phyloP scores from a whole-genome alignment of 345 rosid species.

The Limnanthes douglasii region DNA sequence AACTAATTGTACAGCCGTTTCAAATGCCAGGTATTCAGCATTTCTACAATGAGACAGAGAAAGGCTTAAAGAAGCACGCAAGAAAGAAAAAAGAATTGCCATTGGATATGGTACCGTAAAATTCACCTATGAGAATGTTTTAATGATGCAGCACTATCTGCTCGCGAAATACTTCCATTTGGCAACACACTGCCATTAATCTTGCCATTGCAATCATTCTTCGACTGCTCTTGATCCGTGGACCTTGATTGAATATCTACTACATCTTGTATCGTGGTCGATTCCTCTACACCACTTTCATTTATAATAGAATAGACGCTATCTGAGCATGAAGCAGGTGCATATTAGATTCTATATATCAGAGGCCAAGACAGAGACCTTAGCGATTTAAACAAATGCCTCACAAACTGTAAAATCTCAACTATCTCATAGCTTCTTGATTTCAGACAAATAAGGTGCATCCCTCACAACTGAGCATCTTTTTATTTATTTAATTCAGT shows the following conservation, averaged over 20 bases:
- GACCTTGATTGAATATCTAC: constrained; percentile 10
- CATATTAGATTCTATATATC: constrained; percentile 11
- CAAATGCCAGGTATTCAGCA: no score
- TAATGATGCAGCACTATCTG: constrained; percentile 17
- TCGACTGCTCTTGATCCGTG: constrained; percentile 11
- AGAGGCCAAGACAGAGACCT: no score
- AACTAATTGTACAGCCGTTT: background rate
- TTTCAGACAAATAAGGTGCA: no score
- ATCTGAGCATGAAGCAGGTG: constrained; percentile 28
- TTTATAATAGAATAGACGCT: constrained; percentile 9
- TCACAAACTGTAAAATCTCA: no score
- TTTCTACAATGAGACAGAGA: no score
- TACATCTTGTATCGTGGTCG: constrained; percentile 9
- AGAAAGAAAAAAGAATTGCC: no score
- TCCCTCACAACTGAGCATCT: no score
- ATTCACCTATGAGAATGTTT: constrained; percentile 31
- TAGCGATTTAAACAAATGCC: no score
- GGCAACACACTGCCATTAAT: constrained; percentile 12
- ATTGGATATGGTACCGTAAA: constrained; percentile 3
- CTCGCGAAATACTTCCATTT: constrained; percentile 19
- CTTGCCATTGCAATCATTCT: constrained; percentile 9
- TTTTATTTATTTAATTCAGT: no score
- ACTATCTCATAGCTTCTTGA: no score
- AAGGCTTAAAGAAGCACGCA: no score
- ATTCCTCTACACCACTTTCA: constrained; percentile 17